phyloP scores from a whole-genome alignment of 768 basidiomycete genomes.

The Cantharellus anzutake region DNA sequence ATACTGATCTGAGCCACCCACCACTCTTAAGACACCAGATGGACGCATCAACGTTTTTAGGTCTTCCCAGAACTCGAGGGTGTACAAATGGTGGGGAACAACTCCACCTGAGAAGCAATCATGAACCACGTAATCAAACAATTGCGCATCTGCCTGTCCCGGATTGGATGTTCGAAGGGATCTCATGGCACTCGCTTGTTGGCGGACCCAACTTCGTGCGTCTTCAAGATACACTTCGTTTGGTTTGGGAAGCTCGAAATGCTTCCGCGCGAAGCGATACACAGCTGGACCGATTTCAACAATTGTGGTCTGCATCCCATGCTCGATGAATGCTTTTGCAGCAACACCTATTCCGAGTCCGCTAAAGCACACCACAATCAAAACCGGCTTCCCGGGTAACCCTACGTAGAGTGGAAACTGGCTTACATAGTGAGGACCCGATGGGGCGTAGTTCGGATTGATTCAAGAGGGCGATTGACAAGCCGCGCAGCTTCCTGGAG shows the following conservation, averaged over 20 bases:
- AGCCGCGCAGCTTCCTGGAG: slow-evolving; percentile 74
- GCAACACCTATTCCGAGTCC: slow-evolving; percentile 80
- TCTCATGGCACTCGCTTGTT: slow-evolving; percentile 19
- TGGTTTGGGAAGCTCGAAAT: slow-evolving; percentile 56
- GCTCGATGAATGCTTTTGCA: slow-evolving; percentile 50
- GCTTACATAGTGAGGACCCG: neutral
- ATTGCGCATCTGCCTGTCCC: slow-evolving; percentile 1
- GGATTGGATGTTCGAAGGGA: slow-evolving; percentile 12
- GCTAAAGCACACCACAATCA: slow-evolving; percentile 23
- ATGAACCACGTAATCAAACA: slow-evolving; percentile 39
- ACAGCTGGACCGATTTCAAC: slow-evolving; percentile 92
- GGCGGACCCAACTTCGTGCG: slow-evolving; percentile 46
- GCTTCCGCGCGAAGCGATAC: slow-evolving; percentile 58
- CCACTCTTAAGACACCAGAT: slow-evolving; percentile 66
- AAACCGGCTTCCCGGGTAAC: neutral
- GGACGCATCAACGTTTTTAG: slow-evolving; percentile 41
- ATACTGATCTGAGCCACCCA: slow-evolving; percentile 20
- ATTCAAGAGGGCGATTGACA: slow-evolving; percentile 28
- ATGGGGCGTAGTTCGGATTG: slow-evolving; percentile 6
- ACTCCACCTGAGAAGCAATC: slow-evolving; percentile 90
- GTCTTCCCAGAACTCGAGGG: slow-evolving; percentile 64
- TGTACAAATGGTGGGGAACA: slow-evolving; percentile 75
- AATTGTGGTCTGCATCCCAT: slow-evolving; percentile 54
- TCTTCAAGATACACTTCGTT: slow-evolving; percentile 55
- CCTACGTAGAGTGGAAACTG: neutral